Conservation (phyloP, 2,329 filamentous ascomycete genomes). For the Penicillium glabrum region DNA sequence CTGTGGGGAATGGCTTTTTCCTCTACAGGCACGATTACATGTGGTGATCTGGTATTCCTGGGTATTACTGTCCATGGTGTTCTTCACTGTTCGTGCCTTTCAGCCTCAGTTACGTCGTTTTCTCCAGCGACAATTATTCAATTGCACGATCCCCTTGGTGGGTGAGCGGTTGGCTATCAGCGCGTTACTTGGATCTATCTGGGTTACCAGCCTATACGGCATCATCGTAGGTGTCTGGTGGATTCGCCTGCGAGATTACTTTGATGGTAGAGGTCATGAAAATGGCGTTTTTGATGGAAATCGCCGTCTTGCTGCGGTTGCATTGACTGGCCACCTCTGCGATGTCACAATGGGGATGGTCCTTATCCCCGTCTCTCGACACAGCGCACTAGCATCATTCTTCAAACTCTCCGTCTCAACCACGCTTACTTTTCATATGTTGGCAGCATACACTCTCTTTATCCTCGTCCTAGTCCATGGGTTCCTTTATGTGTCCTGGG, state of each 20-base stretch:
- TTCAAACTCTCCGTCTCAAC: not conserved
- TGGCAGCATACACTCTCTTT: not conserved
- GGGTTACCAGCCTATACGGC: not conserved
- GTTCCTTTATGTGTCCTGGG: not conserved
- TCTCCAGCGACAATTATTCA: not conserved
- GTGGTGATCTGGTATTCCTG: constrained; percentile 7
- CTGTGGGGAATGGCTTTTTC: constrained; percentile 6
- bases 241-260: not conserved
- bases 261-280: not conserved
- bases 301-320: not conserved
- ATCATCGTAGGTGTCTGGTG: not conserved
- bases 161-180: not conserved
- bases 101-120: not conserved
- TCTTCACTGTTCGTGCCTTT: not conserved
- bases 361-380: not conserved
- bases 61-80: constrained; percentile 1
- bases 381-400: not conserved
- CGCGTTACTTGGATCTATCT: not conserved
- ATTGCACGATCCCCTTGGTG: not conserved
- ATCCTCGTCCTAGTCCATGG: not conserved
- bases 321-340: not conserved
- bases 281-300: not conserved
- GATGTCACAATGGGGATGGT: not conserved
- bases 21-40: constrained; percentile 7
- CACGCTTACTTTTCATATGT: not conserved